phyloP scores from a whole-genome alignment of 331 rosid species.

The Cydonia oblonga region DNA sequence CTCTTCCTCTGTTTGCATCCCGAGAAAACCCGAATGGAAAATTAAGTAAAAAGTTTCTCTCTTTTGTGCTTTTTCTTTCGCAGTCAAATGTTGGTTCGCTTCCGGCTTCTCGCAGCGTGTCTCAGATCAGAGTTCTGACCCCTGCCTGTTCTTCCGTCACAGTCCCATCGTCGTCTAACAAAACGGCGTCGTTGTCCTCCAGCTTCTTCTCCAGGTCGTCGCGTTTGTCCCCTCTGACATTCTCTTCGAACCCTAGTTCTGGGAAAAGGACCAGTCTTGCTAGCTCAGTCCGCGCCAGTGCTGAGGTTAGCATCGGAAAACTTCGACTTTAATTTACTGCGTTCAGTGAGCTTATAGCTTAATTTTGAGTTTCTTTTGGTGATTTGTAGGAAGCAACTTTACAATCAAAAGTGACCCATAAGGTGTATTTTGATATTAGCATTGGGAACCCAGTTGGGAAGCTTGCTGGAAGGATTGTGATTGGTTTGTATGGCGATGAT shows the following conservation, averaged over 20 bases:
- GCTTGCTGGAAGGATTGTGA: constrained; percentile 77
- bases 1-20: background rate
- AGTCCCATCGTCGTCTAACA: background rate
- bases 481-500: constrained; percentile 87
- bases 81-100: constrained; percentile 38
- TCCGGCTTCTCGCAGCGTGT: constrained; percentile 10
- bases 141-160: constrained; percentile 11
- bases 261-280: constrained; percentile 9
- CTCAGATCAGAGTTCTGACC: constrained; percentile 12
- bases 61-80: background rate
- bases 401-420: constrained; percentile 76
- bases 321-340: background rate
- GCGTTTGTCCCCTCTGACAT: constrained; percentile 11
- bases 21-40: background rate
- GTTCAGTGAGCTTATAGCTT: background rate
- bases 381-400: constrained; percentile 30
- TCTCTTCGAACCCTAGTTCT: constrained; percentile 18
- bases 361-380: background rate
- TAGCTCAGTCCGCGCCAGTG: constrained; percentile 36
- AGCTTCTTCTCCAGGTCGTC: constrained; percentile 18
- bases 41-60: background rate
- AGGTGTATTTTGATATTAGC: constrained; percentile 79
- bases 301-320: constrained; percentile 25
- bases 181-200: constrained; percentile 19
- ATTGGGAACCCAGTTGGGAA: constrained; percentile 94